Base-by-base conservation (phyloP, 139 green algal genomes). In the Ostreobium quekettii region DNA sequence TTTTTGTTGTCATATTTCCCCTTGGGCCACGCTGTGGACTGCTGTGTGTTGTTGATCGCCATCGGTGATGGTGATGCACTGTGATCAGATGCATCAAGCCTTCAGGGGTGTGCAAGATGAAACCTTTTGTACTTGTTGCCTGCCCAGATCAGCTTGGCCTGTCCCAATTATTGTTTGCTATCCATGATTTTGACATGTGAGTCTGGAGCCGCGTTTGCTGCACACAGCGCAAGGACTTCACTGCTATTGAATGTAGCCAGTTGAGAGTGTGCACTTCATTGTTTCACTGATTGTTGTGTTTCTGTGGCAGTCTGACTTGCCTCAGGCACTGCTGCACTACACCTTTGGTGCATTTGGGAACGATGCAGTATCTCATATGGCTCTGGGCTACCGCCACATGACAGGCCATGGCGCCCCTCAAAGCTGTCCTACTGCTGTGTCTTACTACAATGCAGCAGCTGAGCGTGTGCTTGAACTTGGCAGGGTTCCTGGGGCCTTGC, bases 361-460 rank as follows among this genome's bases (percentile, higher is more conserved):
- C 22, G 83, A 95, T 65, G 64, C 76, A 11, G 59, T 83, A 3
- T 80, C 84, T 1, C 76, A 84, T 36, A 78, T 95, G 78, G 82
- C 78, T 1, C 79, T 97, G 26, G 92, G 85, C n/a, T 93, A 90
- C 79, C 77, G 84, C 30, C 84, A 94, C 73, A 64, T 83, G 60
- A 73, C 85, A 30, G 91, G 92, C 5, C 58, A 91, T 7, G 85
- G 83, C 2, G 91, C 92, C 64, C 90, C 89, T 0, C 80, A 87
- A 47, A 85, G 63, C 64, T 97, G 91, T 78, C 80, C 80, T 70
- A 67, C 84, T 1, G 88, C 86, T 1, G 84, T 84, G 15, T 57
- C 90, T 37, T 97, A 97, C 80, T 96, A 96, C 74, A 72, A 82
- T 37, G 82, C 84, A 0, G 88, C 88, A 29, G 89, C 87, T 22